A percentile compares a stretch with the other conserved stretches of the same genome.
phyloP scores from a whole-genome alignment of 192 early-diverging fungal species.

The Backusella westeae region DNA sequence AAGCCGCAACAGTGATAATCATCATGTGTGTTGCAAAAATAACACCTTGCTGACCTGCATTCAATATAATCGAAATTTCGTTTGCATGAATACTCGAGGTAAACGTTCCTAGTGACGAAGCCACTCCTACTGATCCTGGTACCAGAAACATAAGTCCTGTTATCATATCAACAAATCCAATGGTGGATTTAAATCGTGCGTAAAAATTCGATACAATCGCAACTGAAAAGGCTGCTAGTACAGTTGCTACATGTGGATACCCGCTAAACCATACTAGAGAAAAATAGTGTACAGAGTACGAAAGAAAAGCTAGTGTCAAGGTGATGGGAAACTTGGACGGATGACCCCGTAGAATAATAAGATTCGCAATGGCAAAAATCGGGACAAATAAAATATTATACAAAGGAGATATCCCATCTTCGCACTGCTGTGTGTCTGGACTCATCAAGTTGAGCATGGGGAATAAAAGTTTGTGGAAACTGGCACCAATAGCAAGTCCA shows the following conservation, averaged over 20 bases:
- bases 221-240: constrained; percentile 14
- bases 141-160: constrained; percentile 24
- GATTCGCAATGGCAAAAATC: constrained; percentile 10
- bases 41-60: constrained; percentile 21
- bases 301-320: neutral
- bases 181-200: constrained; percentile 14
- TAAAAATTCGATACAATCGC: constrained; percentile 13
- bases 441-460: constrained; percentile 9
- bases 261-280: neutral
- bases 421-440: neutral
- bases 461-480: constrained; percentile 14
- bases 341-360: constrained; percentile 1
- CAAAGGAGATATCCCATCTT: constrained; percentile 6
- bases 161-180: constrained; percentile 26
- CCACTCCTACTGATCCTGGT: constrained; percentile 18
- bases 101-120: constrained; percentile 16
- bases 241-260: constrained; percentile 20
- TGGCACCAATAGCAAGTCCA: constrained; percentile 21
- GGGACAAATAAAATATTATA: constrained; percentile 19
- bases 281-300: constrained; percentile 13
- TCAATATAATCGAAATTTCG: constrained; percentile 11
- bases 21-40: constrained; percentile 21
- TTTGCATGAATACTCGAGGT: neutral
- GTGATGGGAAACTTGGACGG: constrained; percentile 6
- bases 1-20: constrained; percentile 20